Conservation (phyloP, 192 early-diverging fungal species). For the Podila horticola region DNA sequence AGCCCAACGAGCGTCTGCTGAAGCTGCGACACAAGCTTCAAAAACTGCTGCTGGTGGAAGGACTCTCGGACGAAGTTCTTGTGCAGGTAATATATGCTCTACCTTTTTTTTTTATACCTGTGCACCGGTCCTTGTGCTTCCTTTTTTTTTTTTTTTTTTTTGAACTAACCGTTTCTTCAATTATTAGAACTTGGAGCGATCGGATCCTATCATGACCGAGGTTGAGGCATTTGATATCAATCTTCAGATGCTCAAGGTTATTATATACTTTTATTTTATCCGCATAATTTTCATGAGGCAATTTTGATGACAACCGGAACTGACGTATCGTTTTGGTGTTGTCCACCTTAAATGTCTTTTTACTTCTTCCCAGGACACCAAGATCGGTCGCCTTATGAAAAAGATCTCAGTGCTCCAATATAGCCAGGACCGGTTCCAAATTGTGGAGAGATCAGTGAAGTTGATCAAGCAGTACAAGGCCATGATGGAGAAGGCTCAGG, state of each 20-base stretch:
- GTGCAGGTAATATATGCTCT: conserved; percentile 26
- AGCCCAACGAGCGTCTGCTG: conserved; percentile 45
- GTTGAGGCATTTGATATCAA: conserved; percentile 56
- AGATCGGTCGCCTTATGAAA: conserved; percentile 57
- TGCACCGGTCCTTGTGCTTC: background rate
- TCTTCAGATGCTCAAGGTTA: conserved; percentile 53
- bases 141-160: background rate
- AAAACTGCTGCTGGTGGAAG: conserved; percentile 45
- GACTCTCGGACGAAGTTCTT: conserved; percentile 40
- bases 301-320: background rate
- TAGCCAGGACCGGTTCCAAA: conserved; percentile 42
- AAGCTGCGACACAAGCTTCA: conserved; percentile 56
- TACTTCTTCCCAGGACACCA: conserved; percentile 39
- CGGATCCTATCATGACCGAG: conserved; percentile 49
- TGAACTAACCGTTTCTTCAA: background rate
- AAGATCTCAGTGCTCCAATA: conserved; percentile 50
- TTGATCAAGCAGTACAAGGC: conserved; percentile 54
- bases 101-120: no score
- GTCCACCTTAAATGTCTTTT: background rate
- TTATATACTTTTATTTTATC: background rate
- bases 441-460: conserved; percentile 46
- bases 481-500: conserved; percentile 51
- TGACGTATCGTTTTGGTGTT: background rate
- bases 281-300: background rate
- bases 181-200: conserved; percentile 36